Percentiles rank a stretch among this genome's conserved stretches.
phyloP scores from a whole-genome alignment of 1,284 basidiomycete genomes.

The Ceratobasidium theobromae region DNA sequence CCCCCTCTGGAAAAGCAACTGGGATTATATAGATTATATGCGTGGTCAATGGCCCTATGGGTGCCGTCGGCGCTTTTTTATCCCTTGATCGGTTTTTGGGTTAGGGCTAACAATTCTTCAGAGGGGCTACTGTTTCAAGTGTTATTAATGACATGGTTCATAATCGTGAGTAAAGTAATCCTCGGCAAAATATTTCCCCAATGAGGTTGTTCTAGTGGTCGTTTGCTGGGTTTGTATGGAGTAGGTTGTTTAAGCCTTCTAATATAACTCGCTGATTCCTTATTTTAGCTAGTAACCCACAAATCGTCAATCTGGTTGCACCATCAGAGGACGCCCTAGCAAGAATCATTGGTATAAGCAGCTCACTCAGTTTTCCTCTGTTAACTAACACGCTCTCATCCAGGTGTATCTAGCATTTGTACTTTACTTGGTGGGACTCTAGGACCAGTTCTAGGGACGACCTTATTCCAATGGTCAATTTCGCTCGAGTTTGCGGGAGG shows the following conservation, averaged over 20 bases:
- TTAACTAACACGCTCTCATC: not conserved
- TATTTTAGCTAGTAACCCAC: conserved; percentile 7
- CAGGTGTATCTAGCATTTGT: conserved; percentile 16
- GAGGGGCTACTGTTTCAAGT: conserved; percentile 15
- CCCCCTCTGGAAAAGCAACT: conserved; percentile 5
- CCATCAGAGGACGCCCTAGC: conserved; percentile 23
- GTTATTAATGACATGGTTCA: conserved; percentile 13
- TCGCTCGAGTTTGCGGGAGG: conserved; percentile 16
- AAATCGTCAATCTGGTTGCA: conserved; percentile 16
- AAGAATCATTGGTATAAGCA: conserved; percentile 23
- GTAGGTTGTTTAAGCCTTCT: not conserved
- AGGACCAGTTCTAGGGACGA: conserved; percentile 13
- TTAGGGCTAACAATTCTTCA: conserved; percentile 1
- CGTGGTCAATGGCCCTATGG: conserved; percentile 27
- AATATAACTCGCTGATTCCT: not conserved
- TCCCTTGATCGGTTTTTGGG: conserved; percentile 10
- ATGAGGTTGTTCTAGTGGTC: conserved; percentile 14
- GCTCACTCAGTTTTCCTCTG: not conserved
- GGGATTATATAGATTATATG: conserved; percentile 20
- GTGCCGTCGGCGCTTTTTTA: not conserved
- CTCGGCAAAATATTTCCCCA: not conserved
- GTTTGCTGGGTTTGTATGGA: conserved; percentile 19
- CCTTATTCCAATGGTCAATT: conserved; percentile 25
- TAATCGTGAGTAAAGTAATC: conserved; percentile 3
- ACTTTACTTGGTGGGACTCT: conserved; percentile 2